phyloP scores from a whole-genome alignment of 2,329 filamentous ascomycete species.

The Plectosphaerella cucumerina region DNA sequence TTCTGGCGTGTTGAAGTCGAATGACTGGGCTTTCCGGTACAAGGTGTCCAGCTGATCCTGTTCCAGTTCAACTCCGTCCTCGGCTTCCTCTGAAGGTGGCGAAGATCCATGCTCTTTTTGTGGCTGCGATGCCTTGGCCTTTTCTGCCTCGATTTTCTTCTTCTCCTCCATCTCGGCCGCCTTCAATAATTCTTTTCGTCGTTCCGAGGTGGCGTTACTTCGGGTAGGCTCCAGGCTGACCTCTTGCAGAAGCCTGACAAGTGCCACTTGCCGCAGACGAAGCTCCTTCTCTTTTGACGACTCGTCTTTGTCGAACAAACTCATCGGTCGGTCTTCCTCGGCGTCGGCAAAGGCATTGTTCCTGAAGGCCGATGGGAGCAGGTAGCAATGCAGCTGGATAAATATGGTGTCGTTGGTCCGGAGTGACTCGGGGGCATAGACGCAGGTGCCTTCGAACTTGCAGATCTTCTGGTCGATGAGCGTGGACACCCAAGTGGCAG shows the following conservation, averaged over 20 bases:
- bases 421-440: conserved; percentile 81
- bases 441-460: conserved; percentile 79
- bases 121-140: conserved; percentile 16
- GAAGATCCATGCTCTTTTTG: conserved; percentile 37
- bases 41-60: conserved; percentile 92
- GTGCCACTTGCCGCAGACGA: conserved; percentile 76
- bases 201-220: conserved; percentile 71
- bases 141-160: conserved; percentile 52
- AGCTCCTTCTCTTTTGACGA: conserved; percentile 80
- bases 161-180: conserved; percentile 88
- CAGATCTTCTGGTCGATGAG: conserved; percentile 88
- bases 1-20: conserved; percentile 89
- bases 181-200: conserved; percentile 76
- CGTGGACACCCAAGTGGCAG: conserved; percentile 86
- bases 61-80: conserved; percentile 87
- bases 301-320: conserved; percentile 80
- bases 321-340: conserved; percentile 62
- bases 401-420: conserved; percentile 94
- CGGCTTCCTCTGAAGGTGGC: conserved; percentile 62
- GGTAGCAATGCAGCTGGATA: conserved; percentile 74
- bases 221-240: conserved; percentile 76
- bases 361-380: conserved; percentile 72
- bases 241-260: conserved; percentile 87
- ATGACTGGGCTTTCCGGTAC: conserved; percentile 94
- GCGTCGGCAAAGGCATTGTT: conserved; percentile 56